phyloP scores from a whole-genome alignment of 1,139 yeast species.

The Eremothecium gossypii region DNA sequence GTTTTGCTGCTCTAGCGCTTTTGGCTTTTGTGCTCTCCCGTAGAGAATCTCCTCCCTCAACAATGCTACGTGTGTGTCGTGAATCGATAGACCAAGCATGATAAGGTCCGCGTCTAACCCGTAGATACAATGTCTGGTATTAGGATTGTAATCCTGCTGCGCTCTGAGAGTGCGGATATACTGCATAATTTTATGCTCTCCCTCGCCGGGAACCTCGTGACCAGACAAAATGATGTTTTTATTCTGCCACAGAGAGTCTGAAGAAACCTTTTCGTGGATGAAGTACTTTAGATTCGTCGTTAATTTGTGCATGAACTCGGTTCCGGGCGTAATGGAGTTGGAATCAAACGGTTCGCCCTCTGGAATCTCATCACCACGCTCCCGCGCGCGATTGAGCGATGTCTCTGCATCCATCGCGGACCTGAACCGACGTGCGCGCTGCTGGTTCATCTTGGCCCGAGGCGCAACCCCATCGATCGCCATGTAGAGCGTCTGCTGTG shows the following conservation, averaged over 20 bases:
- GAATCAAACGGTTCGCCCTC: constrained; percentile 80
- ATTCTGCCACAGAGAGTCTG: constrained; percentile 86
- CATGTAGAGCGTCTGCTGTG: constrained; percentile 78
- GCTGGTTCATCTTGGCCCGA: constrained; percentile 97
- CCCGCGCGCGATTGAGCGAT: constrained; percentile 42
- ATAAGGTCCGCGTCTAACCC: constrained; percentile 98
- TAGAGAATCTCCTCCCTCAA: constrained; percentile 93
- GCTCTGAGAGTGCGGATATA: constrained; percentile 80
- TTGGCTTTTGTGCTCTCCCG: constrained; percentile 47
- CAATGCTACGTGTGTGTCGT: constrained; percentile 91
- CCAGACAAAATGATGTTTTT: constrained; percentile 83
- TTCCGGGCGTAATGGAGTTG: constrained; percentile 98
- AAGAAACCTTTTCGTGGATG: constrained; percentile 77
- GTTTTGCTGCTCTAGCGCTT: constrained; percentile 65
- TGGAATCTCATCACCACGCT: constrained; percentile 39
- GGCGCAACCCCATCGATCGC: constrained; percentile 99
- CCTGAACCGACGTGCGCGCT: constrained; percentile 87
- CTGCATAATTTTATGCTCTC: constrained; percentile 97
- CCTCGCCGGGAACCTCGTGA: constrained; percentile 98
- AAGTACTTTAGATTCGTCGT: constrained; percentile 80
- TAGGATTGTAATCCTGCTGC: constrained; percentile 78
- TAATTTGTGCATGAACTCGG: constrained; percentile 89
- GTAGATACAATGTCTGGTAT: constrained; percentile 86
- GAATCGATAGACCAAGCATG: constrained; percentile 88
- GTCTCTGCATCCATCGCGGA: constrained; percentile 88